Conservation (phyloP, 306 rosid genomes). For the Pterocarpus macrocarpus region DNA sequence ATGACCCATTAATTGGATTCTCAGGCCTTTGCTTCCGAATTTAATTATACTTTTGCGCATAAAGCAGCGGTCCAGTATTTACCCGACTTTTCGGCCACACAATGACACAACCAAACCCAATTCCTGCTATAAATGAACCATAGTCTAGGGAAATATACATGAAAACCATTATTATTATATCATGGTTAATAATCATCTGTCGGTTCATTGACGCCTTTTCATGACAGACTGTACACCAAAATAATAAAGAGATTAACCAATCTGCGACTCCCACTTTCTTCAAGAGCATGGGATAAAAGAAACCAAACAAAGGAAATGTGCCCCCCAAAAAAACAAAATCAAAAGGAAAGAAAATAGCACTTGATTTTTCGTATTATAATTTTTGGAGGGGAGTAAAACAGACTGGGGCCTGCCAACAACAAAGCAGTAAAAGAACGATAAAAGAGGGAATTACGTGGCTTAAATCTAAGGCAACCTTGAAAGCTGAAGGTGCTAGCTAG, state of each 20-base stretch:
- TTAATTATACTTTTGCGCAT: constrained; percentile 1
- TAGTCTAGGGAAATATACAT: neutral
- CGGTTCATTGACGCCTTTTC: constrained; percentile 47
- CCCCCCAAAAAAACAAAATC: neutral
- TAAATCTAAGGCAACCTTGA: constrained; percentile 41
- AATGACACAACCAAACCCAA: constrained; percentile 29
- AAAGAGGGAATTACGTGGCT: constrained; percentile 51
- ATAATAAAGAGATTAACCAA: constrained; percentile 4
- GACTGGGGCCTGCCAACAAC: constrained; percentile 33
- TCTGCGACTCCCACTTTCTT: constrained; percentile 28
- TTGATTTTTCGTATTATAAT: neutral
- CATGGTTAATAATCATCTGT: constrained; percentile 34
- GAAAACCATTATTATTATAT: constrained; percentile 18
- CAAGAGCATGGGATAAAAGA: constrained; percentile 37
- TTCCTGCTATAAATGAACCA: constrained; percentile 37
- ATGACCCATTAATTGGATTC: constrained; percentile 11
- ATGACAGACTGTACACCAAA: constrained; percentile 46
- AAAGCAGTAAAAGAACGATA: neutral
- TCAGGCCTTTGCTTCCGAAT: neutral
- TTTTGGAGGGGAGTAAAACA: constrained; percentile 25
- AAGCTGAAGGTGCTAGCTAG: constrained; percentile 27
- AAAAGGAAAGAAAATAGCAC: constrained; percentile 15
- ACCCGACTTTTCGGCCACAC: constrained; percentile 54
- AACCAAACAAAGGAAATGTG: constrained; percentile 34
- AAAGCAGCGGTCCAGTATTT: constrained; percentile 41